Evolutionary conservation across 495 filamentous ascomycete genomes (phyloP), one percentile per base, ranked within the genome.

Genomic region (Rhypophila decipiens): DNA sequence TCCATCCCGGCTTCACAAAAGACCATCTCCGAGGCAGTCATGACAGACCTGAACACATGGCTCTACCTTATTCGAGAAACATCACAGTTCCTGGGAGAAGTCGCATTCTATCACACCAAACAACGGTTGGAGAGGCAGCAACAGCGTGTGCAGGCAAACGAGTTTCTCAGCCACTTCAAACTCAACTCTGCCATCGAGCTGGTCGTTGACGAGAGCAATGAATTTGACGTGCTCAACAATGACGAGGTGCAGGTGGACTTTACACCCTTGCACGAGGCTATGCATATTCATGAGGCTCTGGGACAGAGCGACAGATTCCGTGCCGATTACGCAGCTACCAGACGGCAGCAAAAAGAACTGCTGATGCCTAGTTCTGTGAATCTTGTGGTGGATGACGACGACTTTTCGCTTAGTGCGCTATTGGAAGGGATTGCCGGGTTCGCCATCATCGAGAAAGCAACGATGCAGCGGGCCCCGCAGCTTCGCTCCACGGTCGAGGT

Each of bases 11-110:
- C 89, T 7, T 96, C 90, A 2, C 89, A 96, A 59, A 87, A 84
- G 53, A 80, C 90, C 22, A 95, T 99, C 46, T 89, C 90, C 2
- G 91, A 97, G 56, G 87, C 88, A 2, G 93, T 99, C 47, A 96
- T 96, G 94, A 84, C 81, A 1, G 93, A 99, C 66, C 67, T 99
- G 29, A 97, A 96, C 63, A 96, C 87, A 2, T 99, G 93, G 93
- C 73, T 99, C n/a, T 97, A 83, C 60, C 83, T 87, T 23, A 95
- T 99, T 50, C 82, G 94, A 47, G 94, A 97, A 63, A 94, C 90
- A 27, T 95, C 90, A 0, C 90, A 95, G 50, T 95, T 91, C 45
- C 71, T 99, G 19, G 93, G 93, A 3, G 90, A 97, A 65, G 85
- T 99, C n/a, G 90, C 93, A 19, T 90, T 99, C 60, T 96, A 90